Evolutionary conservation across 2,329 filamentous ascomycete genomes (phyloP), one percentile per base, ranked within the genome.

Genomic region (Fusarium gaditjirri): DNA sequence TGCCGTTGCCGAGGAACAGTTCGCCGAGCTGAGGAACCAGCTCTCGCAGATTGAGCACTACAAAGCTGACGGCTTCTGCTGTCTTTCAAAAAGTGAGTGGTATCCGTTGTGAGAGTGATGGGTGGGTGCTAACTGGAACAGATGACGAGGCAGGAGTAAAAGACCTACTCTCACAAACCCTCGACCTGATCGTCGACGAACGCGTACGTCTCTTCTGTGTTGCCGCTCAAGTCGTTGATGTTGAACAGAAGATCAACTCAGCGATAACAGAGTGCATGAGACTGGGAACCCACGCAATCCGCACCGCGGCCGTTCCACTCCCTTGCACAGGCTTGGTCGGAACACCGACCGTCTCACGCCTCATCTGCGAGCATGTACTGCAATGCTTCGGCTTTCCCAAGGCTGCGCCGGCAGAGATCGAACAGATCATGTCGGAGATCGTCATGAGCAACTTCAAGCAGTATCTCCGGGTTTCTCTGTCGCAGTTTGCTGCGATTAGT

Each of bases 151-250:
- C 61, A 0, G 75, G 75, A 10, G 47, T 77, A n/a, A 77, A 65
- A 39, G 75, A 77, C 10, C 74, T 77, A 12, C 65, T 77, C 27
- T 70, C 72, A 7, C 75, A 77, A 65, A 77, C 75, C 56, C 74
- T 77, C 55, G 74, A 54, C 47, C 75, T 77, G 21, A 77, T 77
- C 54, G 70, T 71, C 58, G 74, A 77, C 74, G 75, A 77, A 74
- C 75, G 75, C 53, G 75, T 77, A 77, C 75, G 75, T 77, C 75
- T 77, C 70, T 77, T 77, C 54, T 77, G 75, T 69, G 75, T 77
- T 65, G 75, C 75, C 43, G 75, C 75, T 36, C 75, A 77, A 75
- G 75, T 77, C 66, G 75, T 77, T 71, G 75, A 77, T 74, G 75
- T 77, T 68, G 75, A 77, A 68, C 75, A 77, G 70, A 77, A 77